Conservation (phyloP, 176 grass and related monocot species). For the Typha latifolia region DNA sequence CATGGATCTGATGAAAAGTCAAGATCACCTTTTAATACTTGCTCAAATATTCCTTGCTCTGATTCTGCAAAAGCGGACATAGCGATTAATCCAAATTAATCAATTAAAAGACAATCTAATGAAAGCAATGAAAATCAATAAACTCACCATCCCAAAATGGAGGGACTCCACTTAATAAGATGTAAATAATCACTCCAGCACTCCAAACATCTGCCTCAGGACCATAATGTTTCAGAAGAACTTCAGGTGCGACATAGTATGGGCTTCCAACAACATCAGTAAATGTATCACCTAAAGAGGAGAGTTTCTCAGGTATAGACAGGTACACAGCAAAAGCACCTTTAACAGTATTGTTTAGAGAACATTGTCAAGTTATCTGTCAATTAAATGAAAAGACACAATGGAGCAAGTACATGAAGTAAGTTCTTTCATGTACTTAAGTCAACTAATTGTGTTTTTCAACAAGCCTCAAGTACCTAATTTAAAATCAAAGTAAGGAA, state of each 20-base stretch:
- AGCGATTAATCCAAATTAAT: constrained; percentile 2
- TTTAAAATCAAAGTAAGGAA: too few relatives aligned
- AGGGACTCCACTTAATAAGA: constrained; percentile 74
- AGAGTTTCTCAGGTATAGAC: too few relatives aligned
- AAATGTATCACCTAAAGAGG: constrained; percentile 58
- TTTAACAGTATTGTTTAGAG: too few relatives aligned
- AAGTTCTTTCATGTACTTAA: too few relatives aligned
- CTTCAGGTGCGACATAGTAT: constrained; percentile 87
- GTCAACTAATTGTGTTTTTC: too few relatives aligned
- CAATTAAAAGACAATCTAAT: neutral
- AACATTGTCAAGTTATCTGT: too few relatives aligned
- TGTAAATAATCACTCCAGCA: constrained; percentile 89
- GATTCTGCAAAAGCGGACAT: constrained; percentile 36
- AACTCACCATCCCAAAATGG: constrained; percentile 85
- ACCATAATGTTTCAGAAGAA: constrained; percentile 76
- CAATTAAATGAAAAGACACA: too few relatives aligned
- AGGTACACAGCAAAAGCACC: too few relatives aligned
- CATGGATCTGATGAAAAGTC: constrained; percentile 83
- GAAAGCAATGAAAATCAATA: neutral
- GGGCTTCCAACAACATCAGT: constrained; percentile 89
- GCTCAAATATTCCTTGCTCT: constrained; percentile 95
- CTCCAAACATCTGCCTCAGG: constrained; percentile 89
- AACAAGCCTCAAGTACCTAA: too few relatives aligned
- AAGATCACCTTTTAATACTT: constrained; percentile 74
- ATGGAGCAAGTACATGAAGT: too few relatives aligned